A percentile compares a stretch with the other conserved stretches of the same genome.
These are phyloP conservation scores for Hydnum rufescens DNA, from an alignment of 768 basidiomycete genomes.

Conservation along the genomic window DNA sequence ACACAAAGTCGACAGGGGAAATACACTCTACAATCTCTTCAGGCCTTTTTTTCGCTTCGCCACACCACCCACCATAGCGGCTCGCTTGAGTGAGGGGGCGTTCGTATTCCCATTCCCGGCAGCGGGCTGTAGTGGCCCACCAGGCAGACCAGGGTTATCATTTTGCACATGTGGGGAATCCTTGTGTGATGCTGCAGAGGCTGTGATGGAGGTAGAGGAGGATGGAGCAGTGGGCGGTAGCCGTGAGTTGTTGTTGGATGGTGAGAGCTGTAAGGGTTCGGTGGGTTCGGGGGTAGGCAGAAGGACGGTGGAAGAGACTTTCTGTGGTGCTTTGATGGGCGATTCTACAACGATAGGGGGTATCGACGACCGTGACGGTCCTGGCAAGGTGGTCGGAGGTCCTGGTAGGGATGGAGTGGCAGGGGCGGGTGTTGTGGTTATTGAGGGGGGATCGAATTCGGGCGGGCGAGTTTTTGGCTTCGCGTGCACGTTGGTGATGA, in stretches of 20 bases:
- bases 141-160: not conserved
- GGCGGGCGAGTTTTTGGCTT: constrained; percentile 52
- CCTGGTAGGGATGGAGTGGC: constrained; percentile 12
- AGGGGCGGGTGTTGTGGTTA: constrained; percentile 17
- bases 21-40: constrained; percentile 36
- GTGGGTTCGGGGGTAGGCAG: not conserved
- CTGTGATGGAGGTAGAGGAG: constrained; percentile 22
- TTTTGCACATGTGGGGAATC: not conserved
- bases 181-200: not conserved
- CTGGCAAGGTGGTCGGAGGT: not conserved
- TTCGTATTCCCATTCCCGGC: not conserved
- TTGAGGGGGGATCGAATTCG: constrained; percentile 37
- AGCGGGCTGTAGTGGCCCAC: not conserved
- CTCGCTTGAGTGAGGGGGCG: constrained; percentile 14
- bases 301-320: constrained; percentile 2
- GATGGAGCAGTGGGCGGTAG: constrained; percentile 23
- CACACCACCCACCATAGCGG: constrained; percentile 16
- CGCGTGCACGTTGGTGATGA: constrained; percentile 85
- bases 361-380: not conserved
- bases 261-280: constrained; percentile 12
- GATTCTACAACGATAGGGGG: not conserved
- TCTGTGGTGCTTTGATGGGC: not conserved
- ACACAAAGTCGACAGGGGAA: no score
- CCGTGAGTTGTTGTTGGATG: constrained; percentile 9
- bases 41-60: constrained; percentile 83